phyloP scores from a whole-genome alignment of 2,329 filamentous ascomycete species.

The Fonsecaea monophora region DNA sequence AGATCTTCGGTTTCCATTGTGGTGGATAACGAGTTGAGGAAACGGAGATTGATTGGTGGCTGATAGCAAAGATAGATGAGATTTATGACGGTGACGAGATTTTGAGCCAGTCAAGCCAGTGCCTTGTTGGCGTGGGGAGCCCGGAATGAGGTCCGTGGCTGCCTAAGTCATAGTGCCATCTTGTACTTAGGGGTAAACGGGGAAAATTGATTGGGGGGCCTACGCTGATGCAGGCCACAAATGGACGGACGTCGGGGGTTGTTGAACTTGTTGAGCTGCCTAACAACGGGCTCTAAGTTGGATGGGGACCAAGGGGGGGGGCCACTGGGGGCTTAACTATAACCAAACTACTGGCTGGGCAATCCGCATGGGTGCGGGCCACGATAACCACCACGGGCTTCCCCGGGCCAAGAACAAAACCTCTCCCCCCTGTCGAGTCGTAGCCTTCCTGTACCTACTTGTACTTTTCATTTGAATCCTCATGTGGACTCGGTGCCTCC shows the following conservation, averaged over 20 bases:
- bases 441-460: background rate
- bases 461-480: background rate
- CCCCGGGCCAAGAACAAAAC: background rate
- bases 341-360: background rate
- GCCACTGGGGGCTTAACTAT: background rate
- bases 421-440: background rate
- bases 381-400: background rate
- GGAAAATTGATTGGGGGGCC: background rate
- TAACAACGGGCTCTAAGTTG: slow-evolving; percentile 3
- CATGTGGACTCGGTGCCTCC: background rate
- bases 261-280: slow-evolving; percentile 10
- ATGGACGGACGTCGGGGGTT: background rate
- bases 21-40: background rate
- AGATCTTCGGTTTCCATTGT: slow-evolving; percentile 10
- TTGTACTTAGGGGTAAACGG: background rate
- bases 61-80: background rate
- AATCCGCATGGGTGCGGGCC: background rate
- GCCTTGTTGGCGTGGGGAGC: background rate
- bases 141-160: background rate
- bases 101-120: background rate
- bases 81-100: background rate
- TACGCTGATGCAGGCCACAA: background rate
- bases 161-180: background rate
- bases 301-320: background rate
- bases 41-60: slow-evolving; percentile 4